A percentile compares a stretch with the other conserved stretches of the same genome.
Conservation (phyloP, 2,329 filamentous ascomycete species). For the Trichoderma guizhouense region DNA sequence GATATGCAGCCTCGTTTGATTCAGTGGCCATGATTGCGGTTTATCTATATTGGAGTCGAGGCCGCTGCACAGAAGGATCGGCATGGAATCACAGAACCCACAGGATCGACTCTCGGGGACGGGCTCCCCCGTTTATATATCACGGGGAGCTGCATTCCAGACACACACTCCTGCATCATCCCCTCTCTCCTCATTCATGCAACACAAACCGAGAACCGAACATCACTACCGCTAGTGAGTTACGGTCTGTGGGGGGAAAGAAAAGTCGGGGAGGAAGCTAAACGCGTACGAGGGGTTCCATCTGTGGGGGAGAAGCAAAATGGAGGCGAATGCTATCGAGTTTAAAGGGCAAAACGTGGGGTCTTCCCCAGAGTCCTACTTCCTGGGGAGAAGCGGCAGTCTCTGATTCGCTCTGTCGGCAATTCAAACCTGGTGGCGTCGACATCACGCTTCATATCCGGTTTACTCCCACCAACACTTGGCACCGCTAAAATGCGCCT, state of each 20-base stretch:
- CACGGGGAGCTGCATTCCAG: background rate
- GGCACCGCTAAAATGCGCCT: background rate
- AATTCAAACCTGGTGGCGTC: background rate
- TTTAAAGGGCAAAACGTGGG: background rate
- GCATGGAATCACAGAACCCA: background rate
- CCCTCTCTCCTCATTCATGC: slow-evolving; percentile 9
- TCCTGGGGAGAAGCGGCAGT: background rate
- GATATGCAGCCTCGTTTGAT: background rate
- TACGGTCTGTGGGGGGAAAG: background rate
- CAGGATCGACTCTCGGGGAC: background rate
- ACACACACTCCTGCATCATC: background rate
- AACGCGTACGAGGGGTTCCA: background rate
- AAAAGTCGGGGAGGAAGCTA: background rate
- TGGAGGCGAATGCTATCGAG: background rate
- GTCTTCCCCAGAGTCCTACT: slow-evolving; percentile 9
- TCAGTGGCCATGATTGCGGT: background rate
- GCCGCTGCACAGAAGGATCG: background rate
- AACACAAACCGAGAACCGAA: background rate
- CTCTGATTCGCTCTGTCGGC: slow-evolving; percentile 5
- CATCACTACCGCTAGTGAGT: background rate
- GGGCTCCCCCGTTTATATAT: background rate
- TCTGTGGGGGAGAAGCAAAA: background rate
- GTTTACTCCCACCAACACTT: slow-evolving; percentile 6
- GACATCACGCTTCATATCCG: background rate
- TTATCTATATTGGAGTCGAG: background rate